A percentile compares a stretch with the other conserved stretches of the same genome.
phyloP scores from a whole-genome alignment of 495 filamentous ascomycete species.

The Xylaria intraflava region DNA sequence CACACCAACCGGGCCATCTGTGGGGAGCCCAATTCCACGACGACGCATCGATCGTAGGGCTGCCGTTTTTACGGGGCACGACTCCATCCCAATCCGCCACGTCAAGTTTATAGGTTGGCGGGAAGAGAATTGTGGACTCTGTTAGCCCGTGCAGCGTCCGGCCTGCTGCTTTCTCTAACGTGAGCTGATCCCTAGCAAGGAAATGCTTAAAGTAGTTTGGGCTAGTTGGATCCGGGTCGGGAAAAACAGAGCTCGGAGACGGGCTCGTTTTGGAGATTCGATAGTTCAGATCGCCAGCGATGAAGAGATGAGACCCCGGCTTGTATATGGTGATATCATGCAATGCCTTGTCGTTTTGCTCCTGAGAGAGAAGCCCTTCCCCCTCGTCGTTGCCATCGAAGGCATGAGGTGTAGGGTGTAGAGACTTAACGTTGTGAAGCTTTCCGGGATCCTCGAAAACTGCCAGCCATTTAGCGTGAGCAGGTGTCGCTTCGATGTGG shows the following conservation, averaged over 20 bases:
- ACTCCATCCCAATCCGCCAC: constrained; percentile 30
- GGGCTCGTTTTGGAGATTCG: constrained; percentile 64
- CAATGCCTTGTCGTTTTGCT: constrained; percentile 17
- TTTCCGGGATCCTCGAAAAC: constrained; percentile 55
- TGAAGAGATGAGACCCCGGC: constrained; percentile 68
- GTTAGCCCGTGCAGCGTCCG: constrained; percentile 66
- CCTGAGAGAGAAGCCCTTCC: constrained; percentile 7
- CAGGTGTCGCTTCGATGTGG: neutral
- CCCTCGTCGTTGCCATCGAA: constrained; percentile 24
- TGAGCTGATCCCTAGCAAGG: constrained; percentile 69
- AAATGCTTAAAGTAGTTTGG: constrained; percentile 46
- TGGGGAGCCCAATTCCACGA: constrained; percentile 70
- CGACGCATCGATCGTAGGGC: constrained; percentile 29
- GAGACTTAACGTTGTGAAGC: constrained; percentile 16
- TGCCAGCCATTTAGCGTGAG: neutral
- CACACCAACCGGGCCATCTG: constrained; percentile 91
- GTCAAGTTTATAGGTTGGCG: constrained; percentile 85
- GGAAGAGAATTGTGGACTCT: constrained; percentile 72
- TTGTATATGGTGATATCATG: constrained; percentile 56
- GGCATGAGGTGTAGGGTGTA: constrained; percentile 4
- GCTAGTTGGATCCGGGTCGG: constrained; percentile 51
- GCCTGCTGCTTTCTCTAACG: constrained; percentile 54
- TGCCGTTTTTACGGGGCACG: constrained; percentile 19
- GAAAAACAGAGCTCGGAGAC: constrained; percentile 45
- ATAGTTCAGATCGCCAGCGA: constrained; percentile 93